A percentile compares a stretch with the other conserved stretches of the same genome.
Conservation (phyloP, 2,329 filamentous ascomycete species). For the Botrytis cinerea region DNA sequence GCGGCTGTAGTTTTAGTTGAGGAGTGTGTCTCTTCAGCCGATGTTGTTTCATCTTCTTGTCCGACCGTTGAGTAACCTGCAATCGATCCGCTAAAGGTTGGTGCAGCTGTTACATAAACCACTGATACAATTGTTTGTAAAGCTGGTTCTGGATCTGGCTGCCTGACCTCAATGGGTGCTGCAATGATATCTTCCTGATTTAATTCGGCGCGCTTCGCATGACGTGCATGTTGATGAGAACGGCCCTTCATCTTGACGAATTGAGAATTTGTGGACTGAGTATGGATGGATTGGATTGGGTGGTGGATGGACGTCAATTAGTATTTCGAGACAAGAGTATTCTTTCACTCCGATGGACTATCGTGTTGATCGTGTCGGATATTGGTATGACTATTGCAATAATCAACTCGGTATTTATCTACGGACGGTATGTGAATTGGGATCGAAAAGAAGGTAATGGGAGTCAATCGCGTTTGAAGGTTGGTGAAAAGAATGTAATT, state of each 20-base stretch:
- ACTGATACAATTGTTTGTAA: slow-evolving; percentile 45
- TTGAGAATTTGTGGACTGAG: slow-evolving; percentile 15
- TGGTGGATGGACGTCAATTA: slow-evolving; percentile 4
- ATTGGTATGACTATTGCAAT: neutral
- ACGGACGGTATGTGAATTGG: neutral
- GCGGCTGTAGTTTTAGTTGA: neutral
- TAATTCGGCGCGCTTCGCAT: slow-evolving; percentile 29
- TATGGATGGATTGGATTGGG: neutral
- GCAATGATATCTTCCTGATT: slow-evolving; percentile 26
- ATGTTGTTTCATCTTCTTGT: slow-evolving; percentile 22
- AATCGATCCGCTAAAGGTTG: slow-evolving; percentile 54
- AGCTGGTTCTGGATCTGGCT: slow-evolving; percentile 19
- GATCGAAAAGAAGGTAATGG: slow-evolving; percentile 3
- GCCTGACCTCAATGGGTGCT: slow-evolving; percentile 25
- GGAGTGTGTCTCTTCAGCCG: slow-evolving; percentile 15
- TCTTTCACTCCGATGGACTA: neutral
- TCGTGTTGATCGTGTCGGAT: neutral
- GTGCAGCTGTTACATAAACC: slow-evolving; percentile 53
- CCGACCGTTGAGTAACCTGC: slow-evolving; percentile 49
- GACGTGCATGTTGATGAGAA: slow-evolving; percentile 34
- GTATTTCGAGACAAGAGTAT: neutral
- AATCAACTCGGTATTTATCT: neutral
- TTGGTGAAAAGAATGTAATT: slow-evolving; percentile 9
- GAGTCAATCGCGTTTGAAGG: neutral
- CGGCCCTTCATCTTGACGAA: slow-evolving; percentile 34